These are phyloP conservation scores for Casuarina cunninghamiana DNA, from an alignment of 306 rosid genomes.

Conservation along the genomic window DNA sequence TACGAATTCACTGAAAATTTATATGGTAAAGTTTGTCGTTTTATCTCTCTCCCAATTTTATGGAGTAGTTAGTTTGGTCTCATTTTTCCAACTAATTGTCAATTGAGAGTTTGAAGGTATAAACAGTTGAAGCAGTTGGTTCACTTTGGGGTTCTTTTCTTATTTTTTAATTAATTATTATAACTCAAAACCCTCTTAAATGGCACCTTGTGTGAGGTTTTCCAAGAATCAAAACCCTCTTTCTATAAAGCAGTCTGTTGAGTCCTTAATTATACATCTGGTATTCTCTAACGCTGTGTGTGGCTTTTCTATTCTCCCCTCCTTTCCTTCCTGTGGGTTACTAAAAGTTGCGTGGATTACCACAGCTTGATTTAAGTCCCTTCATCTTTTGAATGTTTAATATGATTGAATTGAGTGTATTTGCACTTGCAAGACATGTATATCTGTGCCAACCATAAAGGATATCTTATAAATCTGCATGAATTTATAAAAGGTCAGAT, in stretches of 20 bases:
- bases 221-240: neutral
- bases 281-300: neutral
- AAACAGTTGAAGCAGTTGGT: neutral
- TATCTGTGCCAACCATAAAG: neutral
- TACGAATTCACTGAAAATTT: neutral
- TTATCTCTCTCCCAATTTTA: neutral
- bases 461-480: neutral
- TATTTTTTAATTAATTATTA: too few species aligned
- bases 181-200: neutral
- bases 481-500: neutral
- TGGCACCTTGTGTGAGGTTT: neutral
- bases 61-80: neutral
- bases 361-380: neutral
- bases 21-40: neutral
- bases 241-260: neutral
- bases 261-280: neutral
- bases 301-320: too few species aligned
- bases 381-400: neutral
- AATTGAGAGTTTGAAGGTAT: neutral
- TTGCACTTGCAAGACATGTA: conserved; percentile 3
- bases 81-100: neutral
- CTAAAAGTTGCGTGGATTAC: neutral
- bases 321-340: too few species aligned
- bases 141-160: neutral
- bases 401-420: neutral